A percentile compares a stretch with the other conserved stretches of the same genome.
Evolutionary conservation across 2,329 filamentous ascomycete species (phyloP).

Genomic region (Dothiorella sarmentorum): DNA sequence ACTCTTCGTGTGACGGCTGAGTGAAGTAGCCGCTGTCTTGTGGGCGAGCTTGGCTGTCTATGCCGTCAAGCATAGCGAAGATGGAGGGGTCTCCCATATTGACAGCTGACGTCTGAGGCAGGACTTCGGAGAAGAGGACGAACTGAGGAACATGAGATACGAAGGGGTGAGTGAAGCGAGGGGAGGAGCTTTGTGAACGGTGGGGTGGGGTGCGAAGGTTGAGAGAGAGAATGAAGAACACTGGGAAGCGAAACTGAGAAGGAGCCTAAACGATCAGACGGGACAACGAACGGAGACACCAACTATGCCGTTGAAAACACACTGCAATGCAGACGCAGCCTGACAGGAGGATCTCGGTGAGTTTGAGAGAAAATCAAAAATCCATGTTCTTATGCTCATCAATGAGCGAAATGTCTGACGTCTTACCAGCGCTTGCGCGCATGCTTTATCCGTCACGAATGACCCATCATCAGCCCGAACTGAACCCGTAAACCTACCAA

Average conservation of each 20-base stretch:
- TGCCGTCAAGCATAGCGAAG: slow-evolving; percentile 17
- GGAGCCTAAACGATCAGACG: not conserved
- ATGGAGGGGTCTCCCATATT: slow-evolving; percentile 3
- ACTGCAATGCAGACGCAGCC: not conserved
- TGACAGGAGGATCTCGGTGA: not conserved
- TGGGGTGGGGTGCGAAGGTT: not conserved
- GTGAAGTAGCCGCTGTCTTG: not conserved
- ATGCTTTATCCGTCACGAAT: not conserved
- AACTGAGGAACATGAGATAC: not conserved
- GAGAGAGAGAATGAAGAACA: not conserved
- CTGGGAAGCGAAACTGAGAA: not conserved
- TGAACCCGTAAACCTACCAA: not conserved
- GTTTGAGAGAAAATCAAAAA: not conserved
- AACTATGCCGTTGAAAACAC: no score
- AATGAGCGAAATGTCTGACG: not conserved
- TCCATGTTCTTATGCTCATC: not conserved
- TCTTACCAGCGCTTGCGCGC: slow-evolving; percentile 1
- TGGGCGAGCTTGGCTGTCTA: not conserved
- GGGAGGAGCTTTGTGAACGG: not conserved
- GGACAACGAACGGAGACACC: not conserved
- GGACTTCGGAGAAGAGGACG: not conserved
- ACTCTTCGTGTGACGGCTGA: not conserved
- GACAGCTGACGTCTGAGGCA: not conserved
- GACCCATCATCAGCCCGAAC: not conserved
- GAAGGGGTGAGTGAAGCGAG: not conserved